These are phyloP conservation scores for Phoenix dactylifera DNA, from an alignment of 176 grass and related monocot genomes.

Conservation along the genomic window DNA sequence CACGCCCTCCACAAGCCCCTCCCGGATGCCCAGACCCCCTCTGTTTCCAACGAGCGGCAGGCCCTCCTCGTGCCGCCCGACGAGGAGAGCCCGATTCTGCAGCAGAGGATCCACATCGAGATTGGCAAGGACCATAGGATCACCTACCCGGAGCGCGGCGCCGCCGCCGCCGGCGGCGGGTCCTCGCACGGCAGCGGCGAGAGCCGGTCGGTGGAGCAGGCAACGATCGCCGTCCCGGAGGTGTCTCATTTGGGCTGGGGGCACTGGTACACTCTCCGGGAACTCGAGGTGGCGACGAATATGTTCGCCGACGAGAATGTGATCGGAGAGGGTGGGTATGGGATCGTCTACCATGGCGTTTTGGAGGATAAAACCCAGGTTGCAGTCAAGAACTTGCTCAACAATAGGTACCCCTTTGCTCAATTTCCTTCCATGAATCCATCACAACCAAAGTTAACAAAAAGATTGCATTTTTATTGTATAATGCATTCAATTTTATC, in stretches of 20 bases:
- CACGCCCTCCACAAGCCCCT: not conserved
- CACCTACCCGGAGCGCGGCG: conserved; percentile 31
- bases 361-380: conserved; percentile 51
- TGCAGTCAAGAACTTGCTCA: conserved; percentile 91
- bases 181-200: conserved; percentile 14
- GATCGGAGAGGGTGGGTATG: conserved; percentile 94
- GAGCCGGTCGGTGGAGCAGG: not conserved
- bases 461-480: not conserved
- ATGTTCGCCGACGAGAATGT: conserved; percentile 66
- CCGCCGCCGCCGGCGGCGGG: conserved; percentile 14
- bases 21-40: conserved; percentile 6
- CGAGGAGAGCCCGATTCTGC: conserved; percentile 24
- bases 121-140: conserved; percentile 71
- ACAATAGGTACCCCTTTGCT: conserved; percentile 42
- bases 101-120: conserved; percentile 74
- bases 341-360: conserved; percentile 78
- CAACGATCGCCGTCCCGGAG: conserved; percentile 39
- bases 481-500: no score
- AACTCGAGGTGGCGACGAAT: conserved; percentile 72
- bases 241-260: conserved; percentile 91
- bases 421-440: no score
- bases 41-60: conserved; percentile 20
- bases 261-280: conserved; percentile 94
- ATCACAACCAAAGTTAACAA: no score
- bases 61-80: conserved; percentile 12